phyloP scores from a whole-genome alignment of 768 basidiomycete species.

The Trametes sanguinea region DNA sequence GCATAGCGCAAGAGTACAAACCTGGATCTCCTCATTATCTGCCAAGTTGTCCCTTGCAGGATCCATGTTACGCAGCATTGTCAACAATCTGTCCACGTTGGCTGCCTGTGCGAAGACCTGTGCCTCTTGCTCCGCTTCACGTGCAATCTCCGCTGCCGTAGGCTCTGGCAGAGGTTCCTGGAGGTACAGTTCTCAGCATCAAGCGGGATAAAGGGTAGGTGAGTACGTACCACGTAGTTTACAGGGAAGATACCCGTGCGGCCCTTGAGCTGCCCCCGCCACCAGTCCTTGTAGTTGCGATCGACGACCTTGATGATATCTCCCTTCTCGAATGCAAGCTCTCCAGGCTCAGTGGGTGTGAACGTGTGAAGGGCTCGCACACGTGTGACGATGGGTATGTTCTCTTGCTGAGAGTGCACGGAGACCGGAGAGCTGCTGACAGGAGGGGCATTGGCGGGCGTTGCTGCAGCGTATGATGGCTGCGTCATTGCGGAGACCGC shows the following conservation, averaged over 20 bases:
- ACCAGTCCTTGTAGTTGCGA: slow-evolving; percentile 95
- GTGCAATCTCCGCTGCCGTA: slow-evolving; percentile 69
- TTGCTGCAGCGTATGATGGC: background rate
- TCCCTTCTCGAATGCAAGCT: slow-evolving; percentile 88
- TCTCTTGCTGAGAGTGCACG: slow-evolving; percentile 29
- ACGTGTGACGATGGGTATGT: slow-evolving; percentile 60
- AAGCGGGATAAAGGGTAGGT: background rate
- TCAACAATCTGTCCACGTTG: slow-evolving; percentile 78
- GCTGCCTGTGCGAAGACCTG: slow-evolving; percentile 85
- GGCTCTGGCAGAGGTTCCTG: slow-evolving; percentile 88
- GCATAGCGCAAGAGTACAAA: slow-evolving; percentile 29
- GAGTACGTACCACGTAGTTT: slow-evolving; percentile 83
- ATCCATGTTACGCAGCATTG: slow-evolving; percentile 73
- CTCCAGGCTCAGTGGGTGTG: slow-evolving; percentile 83
- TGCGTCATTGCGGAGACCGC: slow-evolving; percentile 39
- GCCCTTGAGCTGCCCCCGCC: slow-evolving; percentile 89
- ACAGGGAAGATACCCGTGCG: slow-evolving; percentile 95
- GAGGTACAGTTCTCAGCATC: background rate
- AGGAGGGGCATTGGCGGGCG: slow-evolving; percentile 28
- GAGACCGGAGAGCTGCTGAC: slow-evolving; percentile 31
- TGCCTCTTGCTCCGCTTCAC: slow-evolving; percentile 86
- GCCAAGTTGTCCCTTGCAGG: slow-evolving; percentile 80
- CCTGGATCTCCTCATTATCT: slow-evolving; percentile 89
- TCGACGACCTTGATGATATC: slow-evolving; percentile 96
- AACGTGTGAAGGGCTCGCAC: slow-evolving; percentile 91